Percentiles rank a stretch among this genome's conserved stretches.
Conservation (phyloP, 805 yeast species). For the Ogataea pignaliae region DNA sequence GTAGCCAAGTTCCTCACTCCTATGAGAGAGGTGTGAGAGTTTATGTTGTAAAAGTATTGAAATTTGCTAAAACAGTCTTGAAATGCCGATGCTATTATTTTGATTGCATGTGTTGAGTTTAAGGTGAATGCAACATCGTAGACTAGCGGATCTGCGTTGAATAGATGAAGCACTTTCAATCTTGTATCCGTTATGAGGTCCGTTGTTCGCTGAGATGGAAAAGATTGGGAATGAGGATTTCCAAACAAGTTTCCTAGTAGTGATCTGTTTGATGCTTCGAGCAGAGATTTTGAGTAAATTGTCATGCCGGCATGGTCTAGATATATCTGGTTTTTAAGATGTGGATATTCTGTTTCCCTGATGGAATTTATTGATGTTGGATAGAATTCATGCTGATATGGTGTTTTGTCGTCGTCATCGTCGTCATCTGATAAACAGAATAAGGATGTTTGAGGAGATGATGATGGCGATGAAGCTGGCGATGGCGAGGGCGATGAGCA, state of each 20-base stretch:
- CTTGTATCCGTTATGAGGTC: conserved; percentile 26
- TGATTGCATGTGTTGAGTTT: conserved; percentile 38
- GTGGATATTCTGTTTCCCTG: conserved; percentile 22
- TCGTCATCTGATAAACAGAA: background rate
- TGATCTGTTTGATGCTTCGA: conserved; percentile 20
- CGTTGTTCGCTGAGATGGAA: conserved; percentile 28
- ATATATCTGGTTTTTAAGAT: conserved; percentile 24
- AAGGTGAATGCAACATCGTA: conserved; percentile 37
- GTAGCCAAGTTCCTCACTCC: conserved; percentile 32
- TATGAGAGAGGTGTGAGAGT: conserved; percentile 40
- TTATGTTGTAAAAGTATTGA: conserved; percentile 25
- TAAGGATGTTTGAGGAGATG: background rate
- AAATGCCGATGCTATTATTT: conserved; percentile 30
- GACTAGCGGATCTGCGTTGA: conserved; percentile 31
- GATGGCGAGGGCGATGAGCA: background rate
- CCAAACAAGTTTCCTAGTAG: conserved; percentile 26
- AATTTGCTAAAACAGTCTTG: conserved; percentile 17
- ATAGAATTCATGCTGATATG: conserved; percentile 1
- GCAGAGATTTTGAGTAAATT: conserved; percentile 26
- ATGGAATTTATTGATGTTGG: conserved; percentile 11
- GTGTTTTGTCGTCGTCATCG: background rate
- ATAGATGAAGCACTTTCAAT: conserved; percentile 25
- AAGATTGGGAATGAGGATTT: conserved; percentile 40
- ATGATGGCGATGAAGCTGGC: background rate
- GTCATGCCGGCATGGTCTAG: conserved; percentile 44